Conservation (phyloP, 345 rosid genomes). For the Trapa incisa region DNA sequence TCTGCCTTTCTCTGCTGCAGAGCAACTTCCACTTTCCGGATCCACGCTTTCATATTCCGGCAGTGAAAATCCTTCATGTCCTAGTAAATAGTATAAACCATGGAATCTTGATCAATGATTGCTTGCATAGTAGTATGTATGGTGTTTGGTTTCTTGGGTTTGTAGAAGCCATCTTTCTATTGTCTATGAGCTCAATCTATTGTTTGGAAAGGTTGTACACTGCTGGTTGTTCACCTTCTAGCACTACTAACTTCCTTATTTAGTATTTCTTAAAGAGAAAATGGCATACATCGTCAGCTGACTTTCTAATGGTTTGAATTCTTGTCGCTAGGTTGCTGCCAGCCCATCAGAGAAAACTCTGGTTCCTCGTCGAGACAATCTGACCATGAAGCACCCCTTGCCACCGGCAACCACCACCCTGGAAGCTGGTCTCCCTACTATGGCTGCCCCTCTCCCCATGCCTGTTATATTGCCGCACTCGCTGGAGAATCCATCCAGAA, state of each 20-base stretch:
- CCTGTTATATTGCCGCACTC: conserved; percentile 20
- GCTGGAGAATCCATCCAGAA: conserved; percentile 25
- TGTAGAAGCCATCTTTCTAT: neutral
- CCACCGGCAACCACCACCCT: conserved; percentile 15
- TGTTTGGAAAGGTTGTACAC: neutral
- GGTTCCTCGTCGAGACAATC: conserved; percentile 21
- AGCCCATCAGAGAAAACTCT: conserved; percentile 44
- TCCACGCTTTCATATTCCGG: too few species aligned
- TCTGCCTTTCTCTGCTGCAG: neutral
- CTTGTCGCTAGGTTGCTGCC: conserved; percentile 34
- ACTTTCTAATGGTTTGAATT: neutral
- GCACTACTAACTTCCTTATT: neutral
- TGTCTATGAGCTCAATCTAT: neutral
- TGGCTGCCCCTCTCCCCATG: conserved; percentile 26
- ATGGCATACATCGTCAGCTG: neutral
- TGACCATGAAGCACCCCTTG: conserved; percentile 19
- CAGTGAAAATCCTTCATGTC: too few species aligned
- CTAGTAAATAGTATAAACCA: neutral
- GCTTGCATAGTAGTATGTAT: neutral
- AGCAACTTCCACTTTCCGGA: too few species aligned
- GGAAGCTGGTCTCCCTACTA: conserved; percentile 22
- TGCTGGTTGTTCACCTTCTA: neutral
- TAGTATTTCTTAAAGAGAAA: neutral
- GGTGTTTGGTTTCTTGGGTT: conserved; percentile 9
- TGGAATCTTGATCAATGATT: neutral